Evolutionary conservation across 768 basidiomycete species (phyloP), one percentile per base, ranked within the genome.

Genomic region (Postia placenta): DNA sequence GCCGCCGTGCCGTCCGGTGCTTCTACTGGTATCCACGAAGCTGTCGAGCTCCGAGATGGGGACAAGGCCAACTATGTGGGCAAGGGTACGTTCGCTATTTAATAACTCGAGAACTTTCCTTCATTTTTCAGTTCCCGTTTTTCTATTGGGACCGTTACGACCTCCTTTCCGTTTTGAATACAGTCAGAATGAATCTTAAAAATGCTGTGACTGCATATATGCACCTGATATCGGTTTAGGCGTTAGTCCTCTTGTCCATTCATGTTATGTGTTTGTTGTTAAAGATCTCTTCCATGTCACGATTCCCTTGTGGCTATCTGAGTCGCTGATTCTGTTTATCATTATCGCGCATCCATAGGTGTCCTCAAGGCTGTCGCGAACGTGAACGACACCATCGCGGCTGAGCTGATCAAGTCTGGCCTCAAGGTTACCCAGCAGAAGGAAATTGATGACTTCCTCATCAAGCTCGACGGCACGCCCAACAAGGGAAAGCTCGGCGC

Each of bases 401-500:
- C 93, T 53, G 87, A 76, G 56, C 78, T 99, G 58, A 83, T 96
- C 78, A 74, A 89, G 64, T 77, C 91, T 42, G 82, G 79, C 50
- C 75, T 98, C 67, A 74, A 77, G 38, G 92, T 94, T 65, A 91
- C 88, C 53, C 68, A 84, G 50, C 96, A 99, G 71, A 93, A 91
- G 71, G 91, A 95, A 59, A 81, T 99, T 62, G 96, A 99, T 64
- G 88, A 96, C 69, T 86, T 98, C 75, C 79, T 99, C 68, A 95
- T 97, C 83, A 92, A 96, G 74, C 83, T 91, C 61, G 96, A 99
- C 64, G 92, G 92, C 48, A 93, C 93, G 53, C 74, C 91, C 54
- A 99, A 99, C 87, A 99, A 99, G 81, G 94, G 92, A 69, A 95
- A 95, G 69, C 85, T 97, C 64, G 96, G 96, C 61, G 96, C 96